A percentile compares a stretch with the other conserved stretches of the same genome.
These are phyloP conservation scores for Eleusine indica DNA, from an alignment of 176 grass and related monocot species.

Conservation along the genomic window DNA sequence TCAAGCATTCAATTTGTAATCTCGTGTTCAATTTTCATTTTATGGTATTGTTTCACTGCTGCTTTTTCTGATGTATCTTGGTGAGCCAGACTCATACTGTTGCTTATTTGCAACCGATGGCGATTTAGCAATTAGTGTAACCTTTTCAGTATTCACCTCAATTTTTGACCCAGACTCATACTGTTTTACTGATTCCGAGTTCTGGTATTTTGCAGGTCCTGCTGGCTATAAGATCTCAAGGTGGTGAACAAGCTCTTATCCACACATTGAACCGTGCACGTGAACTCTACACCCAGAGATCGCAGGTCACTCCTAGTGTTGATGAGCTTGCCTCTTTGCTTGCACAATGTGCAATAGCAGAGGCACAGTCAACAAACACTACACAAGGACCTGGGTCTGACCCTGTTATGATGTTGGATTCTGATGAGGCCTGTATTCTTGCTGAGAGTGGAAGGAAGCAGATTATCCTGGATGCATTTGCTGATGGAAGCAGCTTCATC, in stretches of 20 bases:
- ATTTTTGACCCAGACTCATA: not conserved
- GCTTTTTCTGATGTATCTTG: not conserved
- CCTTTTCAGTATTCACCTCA: not conserved
- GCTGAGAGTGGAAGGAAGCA: slow-evolving; percentile 79
- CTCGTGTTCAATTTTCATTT: not conserved
- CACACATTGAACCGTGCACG: slow-evolving; percentile 77
- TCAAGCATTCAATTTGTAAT: not conserved
- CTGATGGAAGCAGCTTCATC: slow-evolving; percentile 93
- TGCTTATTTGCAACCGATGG: not conserved
- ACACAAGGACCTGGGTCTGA: slow-evolving; percentile 42
- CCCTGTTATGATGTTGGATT: slow-evolving; percentile 53
- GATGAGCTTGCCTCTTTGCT: slow-evolving; percentile 85
- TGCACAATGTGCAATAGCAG: slow-evolving; percentile 90
- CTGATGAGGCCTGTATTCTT: slow-evolving; percentile 70
- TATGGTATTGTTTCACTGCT: not conserved
- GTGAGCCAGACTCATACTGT: not conserved
- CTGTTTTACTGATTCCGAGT: slow-evolving; percentile 10
- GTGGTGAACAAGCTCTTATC: slow-evolving; percentile 80
- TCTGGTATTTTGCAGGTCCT: slow-evolving; percentile 53
- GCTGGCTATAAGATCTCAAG: slow-evolving; percentile 75
- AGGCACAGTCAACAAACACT: slow-evolving; percentile 51
- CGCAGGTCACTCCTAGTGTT: slow-evolving; percentile 43
- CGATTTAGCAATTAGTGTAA: slow-evolving; percentile 4
- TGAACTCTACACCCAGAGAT: slow-evolving; percentile 71
- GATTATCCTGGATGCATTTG: slow-evolving; percentile 88